phyloP scores from a whole-genome alignment of 306 rosid genomes.

The Inga oerstediana region DNA sequence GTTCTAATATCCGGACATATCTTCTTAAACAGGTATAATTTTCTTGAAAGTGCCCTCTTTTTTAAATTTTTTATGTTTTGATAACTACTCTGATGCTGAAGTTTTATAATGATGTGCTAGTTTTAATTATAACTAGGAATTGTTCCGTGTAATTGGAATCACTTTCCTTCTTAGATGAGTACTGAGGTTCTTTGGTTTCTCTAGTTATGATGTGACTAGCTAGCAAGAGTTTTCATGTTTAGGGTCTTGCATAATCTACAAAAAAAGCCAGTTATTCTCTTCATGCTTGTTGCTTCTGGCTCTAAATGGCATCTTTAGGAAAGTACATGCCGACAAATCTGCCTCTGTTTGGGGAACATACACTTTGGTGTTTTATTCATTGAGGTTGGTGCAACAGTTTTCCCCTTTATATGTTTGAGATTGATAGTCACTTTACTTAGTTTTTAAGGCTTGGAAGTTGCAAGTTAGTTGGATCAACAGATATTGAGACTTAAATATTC shows the following conservation, averaged over 20 bases:
- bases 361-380: neutral
- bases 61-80: neutral
- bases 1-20: constrained; percentile 84
- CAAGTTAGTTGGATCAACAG: neutral
- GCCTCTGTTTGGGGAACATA: neutral
- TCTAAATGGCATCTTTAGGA: neutral
- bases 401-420: neutral
- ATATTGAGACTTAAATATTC: neutral
- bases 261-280: neutral
- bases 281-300: constrained; percentile 1
- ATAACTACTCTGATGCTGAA: neutral
- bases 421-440: neutral
- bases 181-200: neutral
- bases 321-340: neutral
- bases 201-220: neutral
- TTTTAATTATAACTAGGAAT: neutral
- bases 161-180: neutral
- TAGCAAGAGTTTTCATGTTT: neutral
- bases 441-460: neutral
- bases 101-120: neutral
- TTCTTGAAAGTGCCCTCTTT: neutral
- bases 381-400: neutral
- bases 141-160: neutral
- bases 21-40: constrained; percentile 79
- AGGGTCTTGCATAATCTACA: neutral